phyloP scores from a whole-genome alignment of 2,329 filamentous ascomycete genomes.

The Aspergillus intermedius region DNA sequence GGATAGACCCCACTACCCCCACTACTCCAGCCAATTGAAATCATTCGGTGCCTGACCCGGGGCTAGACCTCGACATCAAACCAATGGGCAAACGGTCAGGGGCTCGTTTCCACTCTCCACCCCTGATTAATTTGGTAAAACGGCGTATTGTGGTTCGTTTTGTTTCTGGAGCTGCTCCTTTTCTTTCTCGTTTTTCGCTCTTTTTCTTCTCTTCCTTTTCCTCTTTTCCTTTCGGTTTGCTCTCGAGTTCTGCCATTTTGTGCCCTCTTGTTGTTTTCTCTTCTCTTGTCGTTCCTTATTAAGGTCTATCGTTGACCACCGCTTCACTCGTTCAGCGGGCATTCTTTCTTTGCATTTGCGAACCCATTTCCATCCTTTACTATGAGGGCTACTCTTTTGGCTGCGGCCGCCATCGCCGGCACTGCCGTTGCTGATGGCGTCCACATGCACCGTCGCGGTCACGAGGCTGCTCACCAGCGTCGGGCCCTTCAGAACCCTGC shows the following conservation, averaged over 20 bases:
- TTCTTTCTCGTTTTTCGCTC: neutral
- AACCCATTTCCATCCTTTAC: conserved; percentile 31
- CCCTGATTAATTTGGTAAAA: too few species aligned
- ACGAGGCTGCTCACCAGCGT: conserved; percentile 55
- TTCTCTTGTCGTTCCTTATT: conserved; percentile 7
- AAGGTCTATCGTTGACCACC: conserved; percentile 17
- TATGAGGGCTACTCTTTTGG: conserved; percentile 69
- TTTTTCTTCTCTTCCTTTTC: conserved; percentile 5
- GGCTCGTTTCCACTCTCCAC: too few species aligned
- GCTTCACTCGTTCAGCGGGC: conserved; percentile 67
- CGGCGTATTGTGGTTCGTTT: neutral
- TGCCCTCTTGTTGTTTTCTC: conserved; percentile 29
- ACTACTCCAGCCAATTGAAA: conserved; percentile 3
- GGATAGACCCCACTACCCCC: neutral
- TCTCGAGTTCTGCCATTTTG: conserved; percentile 5
- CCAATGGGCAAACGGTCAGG: too few species aligned
- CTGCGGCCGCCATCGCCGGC: conserved; percentile 47
- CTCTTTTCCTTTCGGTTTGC: conserved; percentile 10
- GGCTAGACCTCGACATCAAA: too few species aligned
- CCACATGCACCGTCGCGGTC: conserved; percentile 50
- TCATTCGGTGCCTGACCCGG: conserved; percentile 8
- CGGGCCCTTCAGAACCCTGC: conserved; percentile 22
- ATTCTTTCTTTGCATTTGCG: conserved; percentile 47
- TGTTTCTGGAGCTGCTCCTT: neutral
- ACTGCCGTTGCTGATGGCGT: conserved; percentile 49